Conservation (phyloP, 202 grass and related monocot genomes). For the Brachypodium distachyon region DNA sequence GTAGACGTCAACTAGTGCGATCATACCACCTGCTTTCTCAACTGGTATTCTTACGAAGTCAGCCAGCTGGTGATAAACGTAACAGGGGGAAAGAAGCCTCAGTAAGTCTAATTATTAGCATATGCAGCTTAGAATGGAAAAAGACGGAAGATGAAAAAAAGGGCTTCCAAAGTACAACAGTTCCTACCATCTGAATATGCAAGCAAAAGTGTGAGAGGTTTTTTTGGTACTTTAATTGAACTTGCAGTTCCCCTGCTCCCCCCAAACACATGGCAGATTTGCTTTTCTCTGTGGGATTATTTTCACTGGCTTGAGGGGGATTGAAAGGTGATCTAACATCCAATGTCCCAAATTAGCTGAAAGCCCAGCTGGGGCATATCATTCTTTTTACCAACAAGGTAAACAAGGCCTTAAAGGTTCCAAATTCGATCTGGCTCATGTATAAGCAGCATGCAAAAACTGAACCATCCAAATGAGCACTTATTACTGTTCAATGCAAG, state of each 20-base stretch:
- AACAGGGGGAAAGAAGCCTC: not conserved
- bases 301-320: not conserved
- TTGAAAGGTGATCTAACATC: not conserved
- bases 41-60: conserved; percentile 86
- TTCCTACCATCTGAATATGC: not conserved
- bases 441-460: not conserved
- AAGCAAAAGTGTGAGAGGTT: not conserved
- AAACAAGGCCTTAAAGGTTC: not conserved
- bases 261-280: not conserved
- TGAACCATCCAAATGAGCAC: not conserved
- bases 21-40: conserved; percentile 94
- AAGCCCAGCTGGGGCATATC: not conserved
- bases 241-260: not conserved
- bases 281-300: not conserved
- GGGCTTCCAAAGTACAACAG: not conserved
- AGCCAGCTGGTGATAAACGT: conserved; percentile 48
- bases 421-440: not conserved
- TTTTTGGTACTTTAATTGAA: not conserved
- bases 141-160: not conserved
- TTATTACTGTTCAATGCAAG: not conserved
- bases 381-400: not conserved
- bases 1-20: conserved; percentile 85
- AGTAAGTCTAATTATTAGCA: not conserved
- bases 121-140: not conserved
- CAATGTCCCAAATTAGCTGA: not conserved